Base-by-base conservation (phyloP, 2,329 filamentous ascomycete species). In the Chrysosporium queenslandicum region DNA sequence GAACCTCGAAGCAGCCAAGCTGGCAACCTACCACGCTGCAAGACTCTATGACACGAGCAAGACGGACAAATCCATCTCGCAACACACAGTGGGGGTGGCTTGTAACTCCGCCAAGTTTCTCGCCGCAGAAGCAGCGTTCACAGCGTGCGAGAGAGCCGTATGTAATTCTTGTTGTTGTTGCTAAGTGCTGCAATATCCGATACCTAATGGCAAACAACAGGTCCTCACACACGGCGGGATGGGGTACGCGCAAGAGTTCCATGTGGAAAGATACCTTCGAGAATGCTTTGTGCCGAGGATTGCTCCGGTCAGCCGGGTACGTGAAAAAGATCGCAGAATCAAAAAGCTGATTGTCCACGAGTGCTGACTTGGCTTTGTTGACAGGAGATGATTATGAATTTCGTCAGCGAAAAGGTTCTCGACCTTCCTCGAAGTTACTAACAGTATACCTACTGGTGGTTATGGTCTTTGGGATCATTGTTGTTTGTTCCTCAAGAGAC, bases 191-290 rank as follows among this genome's bases (percentile, higher is more conserved):
- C 7, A 37, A 9, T 14, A 4, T 37, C 4, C n/a, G 20, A 40
- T n/a, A 23, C 9, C 12, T 4, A 32, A 42, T 50, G 42, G 40
- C 27, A 21, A 5, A 2, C 9, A 16, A 50, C 20, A 58, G 56
- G 54, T 58, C 30, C 52, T 82, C 56, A 71, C 73, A 2, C 77
- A 79, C 61, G 79, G 79, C 25, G 79, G 79, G 0, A 82, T 82
- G 79, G 79, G 79, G 0, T 82, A 82, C 66, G 78, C 79, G 5
- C 74, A 77, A 54, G 79, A 82, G 59, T 82, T 80, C 59, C 75
- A 82, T 61, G 79, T 82, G 0, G 79, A 82, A 64, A 66, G 79
- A 43, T 82, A 78, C 63, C 58, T 82, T 50, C 68, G 79, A 34
- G 79, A 81, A 63, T 76, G 74, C 49, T 73, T 81, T 53, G 77